Percentiles rank a stretch among this genome's conserved stretches.
These are phyloP conservation scores for Camellia oleifera DNA, from an alignment of 179 eudicot species.

Conservation along the genomic window DNA sequence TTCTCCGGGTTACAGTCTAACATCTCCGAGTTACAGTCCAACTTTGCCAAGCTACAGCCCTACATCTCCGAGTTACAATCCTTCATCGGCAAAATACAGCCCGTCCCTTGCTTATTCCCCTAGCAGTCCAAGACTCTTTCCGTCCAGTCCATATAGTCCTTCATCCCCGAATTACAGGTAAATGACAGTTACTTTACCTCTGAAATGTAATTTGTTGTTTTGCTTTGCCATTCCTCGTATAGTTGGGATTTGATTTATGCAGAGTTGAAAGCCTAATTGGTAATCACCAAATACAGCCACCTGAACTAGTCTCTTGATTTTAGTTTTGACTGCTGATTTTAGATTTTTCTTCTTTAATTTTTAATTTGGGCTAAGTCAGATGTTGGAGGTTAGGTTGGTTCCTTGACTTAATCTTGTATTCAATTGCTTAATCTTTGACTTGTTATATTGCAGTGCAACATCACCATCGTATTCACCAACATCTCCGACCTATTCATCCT, in stretches of 20 bases:
- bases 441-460: slow-evolving; percentile 62
- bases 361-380: not conserved
- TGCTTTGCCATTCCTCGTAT: not conserved
- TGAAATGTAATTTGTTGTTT: not conserved
- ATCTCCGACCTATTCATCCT: slow-evolving; percentile 90
- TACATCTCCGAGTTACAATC: slow-evolving; percentile 70
- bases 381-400: not conserved
- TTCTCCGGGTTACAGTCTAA: slow-evolving; percentile 80
- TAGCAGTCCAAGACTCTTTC: slow-evolving; percentile 57
- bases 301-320: not conserved
- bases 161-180: slow-evolving; percentile 69
- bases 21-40: slow-evolving; percentile 67
- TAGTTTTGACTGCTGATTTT: not conserved
- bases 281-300: not conserved
- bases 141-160: slow-evolving; percentile 68
- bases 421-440: slow-evolving; percentile 8
- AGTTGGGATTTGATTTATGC: not conserved
- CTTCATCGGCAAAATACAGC: slow-evolving; percentile 86
- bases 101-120: slow-evolving; percentile 71
- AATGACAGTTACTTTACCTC: not conserved
- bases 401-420: not conserved
- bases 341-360: not conserved
- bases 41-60: slow-evolving; percentile 78
- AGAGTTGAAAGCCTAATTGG: not conserved
- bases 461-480: slow-evolving; percentile 97